These are phyloP conservation scores for Trichoderma gamsii DNA, from an alignment of 495 filamentous ascomycete species.

Conservation along the genomic window DNA sequence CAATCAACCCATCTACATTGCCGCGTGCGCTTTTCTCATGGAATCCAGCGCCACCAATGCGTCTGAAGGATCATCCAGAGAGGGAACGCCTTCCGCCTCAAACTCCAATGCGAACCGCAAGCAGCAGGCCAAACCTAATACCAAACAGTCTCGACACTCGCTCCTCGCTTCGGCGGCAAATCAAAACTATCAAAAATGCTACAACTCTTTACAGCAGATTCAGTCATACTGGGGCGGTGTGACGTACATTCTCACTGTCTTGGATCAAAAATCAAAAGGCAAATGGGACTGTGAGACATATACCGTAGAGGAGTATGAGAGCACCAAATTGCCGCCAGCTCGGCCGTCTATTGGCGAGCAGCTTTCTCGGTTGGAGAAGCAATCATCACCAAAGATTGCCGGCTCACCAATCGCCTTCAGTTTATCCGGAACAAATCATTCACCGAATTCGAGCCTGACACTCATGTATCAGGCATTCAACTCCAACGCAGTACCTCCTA, in stretches of 20 bases:
- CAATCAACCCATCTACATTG: constrained; percentile 84
- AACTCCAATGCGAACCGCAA: constrained; percentile 22
- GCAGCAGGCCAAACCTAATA: neutral
- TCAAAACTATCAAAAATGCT: constrained; percentile 75
- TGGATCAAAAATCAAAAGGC: constrained; percentile 83
- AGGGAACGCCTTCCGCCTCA: constrained; percentile 36
- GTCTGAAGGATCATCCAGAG: constrained; percentile 51
- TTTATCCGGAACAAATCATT: constrained; percentile 74
- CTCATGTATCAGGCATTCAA: constrained; percentile 56
- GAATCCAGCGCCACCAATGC: constrained; percentile 59
- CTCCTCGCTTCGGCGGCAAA: constrained; percentile 68
- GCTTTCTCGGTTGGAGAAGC: constrained; percentile 29
- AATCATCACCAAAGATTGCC: constrained; percentile 34
- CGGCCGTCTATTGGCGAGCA: constrained; percentile 33
- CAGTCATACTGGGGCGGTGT: constrained; percentile 79
- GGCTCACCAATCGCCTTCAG: constrained; percentile 63
- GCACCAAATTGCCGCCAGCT: constrained; percentile 49
- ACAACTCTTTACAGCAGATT: constrained; percentile 69
- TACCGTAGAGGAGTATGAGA: constrained; percentile 71
- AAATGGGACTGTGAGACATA: constrained; percentile 76
- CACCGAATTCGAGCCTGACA: constrained; percentile 70
- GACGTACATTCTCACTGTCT: constrained; percentile 75
- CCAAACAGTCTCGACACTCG: constrained; percentile 51
- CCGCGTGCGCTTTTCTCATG: constrained; percentile 78
- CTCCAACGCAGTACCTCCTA: constrained; percentile 19